Base-by-base conservation (phyloP, 805 yeast genomes). In the Candida tammaniensis region DNA sequence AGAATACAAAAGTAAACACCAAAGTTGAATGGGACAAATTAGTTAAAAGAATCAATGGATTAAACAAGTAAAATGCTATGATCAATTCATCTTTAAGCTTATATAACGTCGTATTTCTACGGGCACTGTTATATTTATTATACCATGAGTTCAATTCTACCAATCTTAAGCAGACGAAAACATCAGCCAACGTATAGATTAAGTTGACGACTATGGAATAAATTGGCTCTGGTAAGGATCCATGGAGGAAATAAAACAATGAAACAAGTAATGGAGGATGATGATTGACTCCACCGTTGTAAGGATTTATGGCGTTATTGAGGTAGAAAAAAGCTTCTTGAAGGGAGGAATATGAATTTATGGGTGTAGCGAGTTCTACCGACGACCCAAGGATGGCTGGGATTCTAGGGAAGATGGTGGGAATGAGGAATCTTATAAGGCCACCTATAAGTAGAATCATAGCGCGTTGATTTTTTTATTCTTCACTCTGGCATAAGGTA, bases 261-360 rank as follows among this genome's bases (percentile, higher is more conserved):
- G 68, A 60, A 22, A 86, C 70, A 15, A 91, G 49, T 13, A 88
- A 52, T 3, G 96, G 96, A 3, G 95, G 79, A 47, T 87, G 95
- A 57, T 87, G 91, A 22, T 82, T 82, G 12, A 88, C 78, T 16
- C 94, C 94, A 7, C 97, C 96, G 41, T 77, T 77, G 50, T 87
- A 91, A 7, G 87, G 78, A 30, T 79, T 70, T 32, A 83, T 64
- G 14, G 68, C 70, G 47, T 79, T 72, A 3, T 66, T 54, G 36
- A 76, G 59, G 32, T 85, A 68, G 46, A 73, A 85, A 8, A 84
- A 61, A 4, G 68, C 64, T 35, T 61, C 70, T 38, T 50, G 54
- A 27, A 66, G 58, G 25, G 70, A 62, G 36, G 77, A 70, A 58
- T 71, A 83, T 23, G 93, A 82, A 36, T 83, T 73, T 4, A 84